phyloP scores from a whole-genome alignment of 768 basidiomycete species.

The Krasilnikovozyma curviuscula region DNA sequence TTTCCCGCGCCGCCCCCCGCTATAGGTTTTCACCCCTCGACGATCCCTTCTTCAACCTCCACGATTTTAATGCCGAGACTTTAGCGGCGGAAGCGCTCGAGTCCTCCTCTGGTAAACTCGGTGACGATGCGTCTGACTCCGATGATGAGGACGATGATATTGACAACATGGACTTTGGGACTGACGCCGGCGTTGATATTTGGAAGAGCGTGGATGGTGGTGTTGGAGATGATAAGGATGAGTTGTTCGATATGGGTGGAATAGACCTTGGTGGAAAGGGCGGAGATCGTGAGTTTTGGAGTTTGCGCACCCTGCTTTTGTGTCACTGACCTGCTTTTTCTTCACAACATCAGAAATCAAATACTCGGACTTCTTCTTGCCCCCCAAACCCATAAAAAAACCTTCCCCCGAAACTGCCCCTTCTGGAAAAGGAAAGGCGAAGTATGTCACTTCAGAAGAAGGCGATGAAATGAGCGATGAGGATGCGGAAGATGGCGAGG shows the following conservation, averaged over 20 bases:
- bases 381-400: conserved; percentile 15
- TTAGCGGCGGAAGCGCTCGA: conserved; percentile 52
- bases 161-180: conserved; percentile 23
- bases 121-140: conserved; percentile 22
- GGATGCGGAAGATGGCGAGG: conserved; percentile 10
- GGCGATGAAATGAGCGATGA: conserved; percentile 12
- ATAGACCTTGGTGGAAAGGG: too few relatives aligned
- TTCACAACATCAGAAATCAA: conserved; percentile 18
- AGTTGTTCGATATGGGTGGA: conserved; percentile 5
- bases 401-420: conserved; percentile 4
- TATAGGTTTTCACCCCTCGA: conserved; percentile 38
- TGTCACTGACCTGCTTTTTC: too few relatives aligned
- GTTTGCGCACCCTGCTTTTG: too few relatives aligned
- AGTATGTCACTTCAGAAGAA: conserved; percentile 8
- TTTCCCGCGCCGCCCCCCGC: neutral
- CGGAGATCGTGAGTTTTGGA: too few relatives aligned
- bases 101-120: conserved; percentile 36
- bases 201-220: conserved; percentile 6
- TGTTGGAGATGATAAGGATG: conserved; percentile 11
- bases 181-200: conserved; percentile 4
- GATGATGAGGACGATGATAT: conserved; percentile 37
- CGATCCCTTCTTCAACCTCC: conserved; percentile 77
- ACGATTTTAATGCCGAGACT: conserved; percentile 67
- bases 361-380: conserved; percentile 28
- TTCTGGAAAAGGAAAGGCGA: conserved; percentile 10